Evolutionary conservation across 1,284 basidiomycete species (phyloP).

Genomic region (Neonothopanus nambi): DNA sequence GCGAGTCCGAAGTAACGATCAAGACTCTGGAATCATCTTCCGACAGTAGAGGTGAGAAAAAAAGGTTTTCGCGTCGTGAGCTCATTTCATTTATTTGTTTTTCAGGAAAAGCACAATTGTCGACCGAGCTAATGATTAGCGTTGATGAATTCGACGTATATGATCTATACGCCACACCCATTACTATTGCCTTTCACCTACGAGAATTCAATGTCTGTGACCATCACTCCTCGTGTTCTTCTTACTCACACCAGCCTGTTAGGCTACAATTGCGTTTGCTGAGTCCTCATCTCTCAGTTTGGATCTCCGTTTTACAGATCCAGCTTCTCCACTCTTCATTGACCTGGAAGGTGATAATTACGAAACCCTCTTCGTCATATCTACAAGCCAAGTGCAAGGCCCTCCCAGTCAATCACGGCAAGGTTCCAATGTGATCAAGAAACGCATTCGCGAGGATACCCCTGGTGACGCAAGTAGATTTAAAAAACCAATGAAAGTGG

Average conservation of each 20-base stretch:
- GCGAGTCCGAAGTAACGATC: constrained; percentile 61
- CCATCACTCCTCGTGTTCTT: constrained; percentile 9
- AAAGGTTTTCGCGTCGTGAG: background rate
- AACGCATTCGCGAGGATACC: constrained; percentile 45
- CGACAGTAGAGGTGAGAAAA: constrained; percentile 57
- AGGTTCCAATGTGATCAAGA: constrained; percentile 27
- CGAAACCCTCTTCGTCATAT: constrained; percentile 70
- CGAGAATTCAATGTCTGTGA: constrained; percentile 74
- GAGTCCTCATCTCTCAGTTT: constrained; percentile 65
- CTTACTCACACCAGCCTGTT: constrained; percentile 3
- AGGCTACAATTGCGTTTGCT: constrained; percentile 78
- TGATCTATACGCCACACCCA: constrained; percentile 58
- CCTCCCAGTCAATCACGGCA: constrained; percentile 27
- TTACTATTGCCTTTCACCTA: constrained; percentile 73
- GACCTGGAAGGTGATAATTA: constrained; percentile 65
- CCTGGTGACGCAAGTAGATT: constrained; percentile 33
- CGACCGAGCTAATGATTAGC: constrained; percentile 72
- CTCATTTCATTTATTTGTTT: background rate
- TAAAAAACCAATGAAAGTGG: constrained; percentile 61
- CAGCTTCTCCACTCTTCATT: constrained; percentile 70
- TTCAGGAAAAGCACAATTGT: constrained; percentile 60
- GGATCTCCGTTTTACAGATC: constrained; percentile 73
- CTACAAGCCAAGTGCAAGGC: constrained; percentile 62
- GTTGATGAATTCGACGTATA: constrained; percentile 78
- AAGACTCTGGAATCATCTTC: constrained; percentile 67